A percentile compares a stretch with the other conserved stretches of the same genome.
phyloP scores from a whole-genome alignment of 2,329 filamentous ascomycete genomes.

The Fusarium newnesense region DNA sequence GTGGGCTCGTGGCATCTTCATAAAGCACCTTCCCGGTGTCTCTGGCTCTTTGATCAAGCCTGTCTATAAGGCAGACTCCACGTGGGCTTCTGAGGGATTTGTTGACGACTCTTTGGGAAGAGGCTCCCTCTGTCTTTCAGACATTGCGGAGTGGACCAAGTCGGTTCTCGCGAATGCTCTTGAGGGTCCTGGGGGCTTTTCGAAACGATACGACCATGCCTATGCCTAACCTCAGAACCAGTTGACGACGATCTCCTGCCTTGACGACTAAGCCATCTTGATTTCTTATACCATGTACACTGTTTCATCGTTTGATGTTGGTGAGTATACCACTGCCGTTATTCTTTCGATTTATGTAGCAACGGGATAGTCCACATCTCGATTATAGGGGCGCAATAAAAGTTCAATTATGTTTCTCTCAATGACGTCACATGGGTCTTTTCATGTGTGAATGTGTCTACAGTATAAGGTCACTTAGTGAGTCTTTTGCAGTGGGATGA shows the following conservation, averaged over 20 bases:
- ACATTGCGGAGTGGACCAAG: slow-evolving; percentile 45
- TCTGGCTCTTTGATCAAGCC: slow-evolving; percentile 48
- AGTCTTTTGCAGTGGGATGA: slow-evolving; percentile 19
- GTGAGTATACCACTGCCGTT: slow-evolving; percentile 44
- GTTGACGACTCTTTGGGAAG: slow-evolving; percentile 51
- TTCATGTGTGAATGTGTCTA: neutral
- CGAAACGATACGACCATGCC: slow-evolving; percentile 34
- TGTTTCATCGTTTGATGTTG: slow-evolving; percentile 40
- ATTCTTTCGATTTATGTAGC: slow-evolving; percentile 38
- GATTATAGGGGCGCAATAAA: slow-evolving; percentile 45
- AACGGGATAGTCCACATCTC: slow-evolving; percentile 29
- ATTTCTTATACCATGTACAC: slow-evolving; percentile 32
- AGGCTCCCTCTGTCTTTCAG: slow-evolving; percentile 33
- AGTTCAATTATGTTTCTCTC: slow-evolving; percentile 38
- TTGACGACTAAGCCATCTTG: slow-evolving; percentile 26
- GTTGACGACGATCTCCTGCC: slow-evolving; percentile 30
- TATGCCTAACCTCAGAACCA: slow-evolving; percentile 29
- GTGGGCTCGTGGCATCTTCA: slow-evolving; percentile 53
- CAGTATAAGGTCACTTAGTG: neutral
- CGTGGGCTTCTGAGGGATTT: slow-evolving; percentile 56
- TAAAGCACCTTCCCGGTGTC: slow-evolving; percentile 33
- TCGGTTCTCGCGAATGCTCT: slow-evolving; percentile 50
- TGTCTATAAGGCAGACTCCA: slow-evolving; percentile 41
- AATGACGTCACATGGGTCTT: neutral
- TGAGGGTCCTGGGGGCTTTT: slow-evolving; percentile 53